Evolutionary conservation across 441 rosid genomes (phyloP).

Genomic region (Brassica balearica): DNA sequence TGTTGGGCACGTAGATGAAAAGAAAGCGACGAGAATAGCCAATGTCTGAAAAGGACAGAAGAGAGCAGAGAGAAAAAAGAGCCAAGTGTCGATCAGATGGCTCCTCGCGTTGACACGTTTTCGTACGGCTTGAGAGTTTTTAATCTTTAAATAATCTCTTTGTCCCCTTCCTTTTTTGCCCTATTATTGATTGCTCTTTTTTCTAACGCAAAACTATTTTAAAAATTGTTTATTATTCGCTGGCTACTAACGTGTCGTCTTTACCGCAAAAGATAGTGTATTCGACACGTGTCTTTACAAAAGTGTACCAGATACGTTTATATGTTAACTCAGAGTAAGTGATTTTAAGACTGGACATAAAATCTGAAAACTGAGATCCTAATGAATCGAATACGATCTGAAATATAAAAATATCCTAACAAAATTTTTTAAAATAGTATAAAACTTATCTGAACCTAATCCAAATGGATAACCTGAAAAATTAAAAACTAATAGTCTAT

Average conservation of each 20-base stretch:
- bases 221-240: constrained; percentile 13
- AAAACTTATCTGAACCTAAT: no score
- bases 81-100: constrained; percentile 67
- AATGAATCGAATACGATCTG: no score
- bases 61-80: constrained; percentile 19
- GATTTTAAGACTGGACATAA: no score
- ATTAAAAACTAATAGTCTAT: no score
- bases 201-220: constrained; percentile 1
- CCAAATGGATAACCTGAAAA: no score
- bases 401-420: no score
- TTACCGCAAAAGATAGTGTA: constrained; percentile 8
- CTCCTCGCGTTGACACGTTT: constrained; percentile 59
- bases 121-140: constrained; percentile 13
- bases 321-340: constrained; percentile 1
- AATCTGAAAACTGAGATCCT: no score
- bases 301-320: constrained; percentile 34
- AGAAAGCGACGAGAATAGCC: constrained; percentile 45
- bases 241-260: constrained; percentile 37
- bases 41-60: constrained; percentile 35
- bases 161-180: constrained; percentile 23
- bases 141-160: neutral
- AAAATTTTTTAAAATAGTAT: no score
- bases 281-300: constrained; percentile 18
- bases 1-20: constrained; percentile 36
- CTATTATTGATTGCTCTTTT: constrained; percentile 30